Evolutionary conservation across 106 monocot species (phyloP).

Genomic region (Phalaenopsis equestris): DNA sequence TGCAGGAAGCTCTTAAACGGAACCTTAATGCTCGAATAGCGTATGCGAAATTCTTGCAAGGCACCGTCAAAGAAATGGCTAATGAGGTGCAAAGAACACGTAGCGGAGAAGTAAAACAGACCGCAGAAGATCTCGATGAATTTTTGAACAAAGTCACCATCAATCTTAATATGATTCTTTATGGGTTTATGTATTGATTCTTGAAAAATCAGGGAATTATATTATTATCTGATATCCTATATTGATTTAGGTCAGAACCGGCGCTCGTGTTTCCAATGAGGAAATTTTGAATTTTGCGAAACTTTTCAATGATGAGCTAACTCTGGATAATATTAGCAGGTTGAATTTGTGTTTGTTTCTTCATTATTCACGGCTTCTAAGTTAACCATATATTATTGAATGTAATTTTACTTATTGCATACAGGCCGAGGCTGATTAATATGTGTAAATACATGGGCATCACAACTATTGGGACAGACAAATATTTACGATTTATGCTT

Average conservation of each 20-base stretch:
- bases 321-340: constrained; percentile 98
- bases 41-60: constrained; percentile 96
- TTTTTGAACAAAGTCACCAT: constrained; percentile 75
- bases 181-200: not conserved
- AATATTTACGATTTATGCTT: constrained; percentile 82
- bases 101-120: constrained; percentile 85
- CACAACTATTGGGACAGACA: constrained; percentile 78
- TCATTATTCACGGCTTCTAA: not conserved
- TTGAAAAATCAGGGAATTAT: constrained; percentile 3
- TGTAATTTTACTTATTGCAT: constrained; percentile 11
- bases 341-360: constrained; percentile 13
- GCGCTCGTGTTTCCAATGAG: constrained; percentile 75
- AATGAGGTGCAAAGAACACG: constrained; percentile 84
- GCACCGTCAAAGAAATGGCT: constrained; percentile 96
- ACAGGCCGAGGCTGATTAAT: constrained; percentile 86
- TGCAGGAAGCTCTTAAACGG: constrained; percentile 79
- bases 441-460: constrained; percentile 99
- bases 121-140: constrained; percentile 91
- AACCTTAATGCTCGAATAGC: constrained; percentile 85
- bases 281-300: constrained; percentile 96
- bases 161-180: not conserved
- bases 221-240: constrained; percentile 1
- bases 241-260: constrained; percentile 67
- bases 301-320: constrained; percentile 94
- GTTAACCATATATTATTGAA: not conserved